Conservation (phyloP, 2,329 filamentous ascomycete genomes). For the Myriosclerotinia scirpicola region DNA sequence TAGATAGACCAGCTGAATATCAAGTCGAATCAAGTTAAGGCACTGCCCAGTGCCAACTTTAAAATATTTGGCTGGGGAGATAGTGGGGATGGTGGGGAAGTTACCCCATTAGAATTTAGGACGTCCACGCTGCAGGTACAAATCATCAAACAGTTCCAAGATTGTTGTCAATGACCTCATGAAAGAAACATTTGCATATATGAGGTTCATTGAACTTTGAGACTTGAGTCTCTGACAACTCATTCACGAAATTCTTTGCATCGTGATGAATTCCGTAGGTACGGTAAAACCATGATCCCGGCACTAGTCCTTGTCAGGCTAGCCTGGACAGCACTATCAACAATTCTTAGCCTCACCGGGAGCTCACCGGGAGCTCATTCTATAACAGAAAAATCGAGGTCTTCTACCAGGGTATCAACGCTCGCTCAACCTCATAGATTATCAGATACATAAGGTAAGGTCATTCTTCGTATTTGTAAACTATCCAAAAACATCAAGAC, state of each 20-base stretch:
- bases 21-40: neutral
- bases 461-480: neutral
- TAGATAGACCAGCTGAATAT: conserved; percentile 18
- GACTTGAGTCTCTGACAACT: too few relatives aligned
- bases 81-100: conserved; percentile 1
- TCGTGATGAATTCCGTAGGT: neutral
- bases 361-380: neutral
- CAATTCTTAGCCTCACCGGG: neutral
- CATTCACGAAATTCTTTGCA: neutral
- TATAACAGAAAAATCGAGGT: too few relatives aligned
- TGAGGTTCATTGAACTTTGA: neutral
- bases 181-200: neutral
- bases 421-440: neutral
- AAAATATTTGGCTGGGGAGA: neutral
- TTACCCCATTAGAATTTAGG: neutral
- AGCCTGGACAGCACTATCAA: neutral
- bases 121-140: neutral
- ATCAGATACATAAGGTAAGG: neutral
- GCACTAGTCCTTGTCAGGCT: neutral
- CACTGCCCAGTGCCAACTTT: conserved; percentile 9
- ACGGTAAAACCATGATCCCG: neutral
- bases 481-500: neutral
- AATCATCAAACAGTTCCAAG: neutral
- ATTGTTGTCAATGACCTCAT: neutral
- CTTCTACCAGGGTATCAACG: neutral